Conservation (phyloP, 2,329 filamentous ascomycete species). For the Fusarium hainanense region DNA sequence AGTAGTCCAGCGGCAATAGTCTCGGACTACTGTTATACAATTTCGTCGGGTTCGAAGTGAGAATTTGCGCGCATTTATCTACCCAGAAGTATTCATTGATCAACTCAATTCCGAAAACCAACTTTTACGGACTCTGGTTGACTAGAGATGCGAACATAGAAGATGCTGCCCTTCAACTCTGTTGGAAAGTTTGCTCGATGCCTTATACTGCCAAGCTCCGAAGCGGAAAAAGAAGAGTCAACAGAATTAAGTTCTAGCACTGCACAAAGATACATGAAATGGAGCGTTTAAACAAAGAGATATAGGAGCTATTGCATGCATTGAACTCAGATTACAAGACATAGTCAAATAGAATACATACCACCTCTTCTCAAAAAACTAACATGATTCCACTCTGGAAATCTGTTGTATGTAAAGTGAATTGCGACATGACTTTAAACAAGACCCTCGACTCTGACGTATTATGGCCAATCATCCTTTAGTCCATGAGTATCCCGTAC, state of each 20-base stretch:
- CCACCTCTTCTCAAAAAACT: background rate
- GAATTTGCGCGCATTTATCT: background rate
- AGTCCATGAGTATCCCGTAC: background rate
- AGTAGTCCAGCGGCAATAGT: too few relatives aligned
- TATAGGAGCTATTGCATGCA: background rate
- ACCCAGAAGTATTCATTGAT: background rate
- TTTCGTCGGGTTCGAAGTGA: too few relatives aligned
- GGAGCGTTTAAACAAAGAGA: background rate
- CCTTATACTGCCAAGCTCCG: background rate
- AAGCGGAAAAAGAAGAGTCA: background rate
- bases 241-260: background rate
- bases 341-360: background rate
- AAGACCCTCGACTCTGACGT: background rate
- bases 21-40: too few relatives aligned
- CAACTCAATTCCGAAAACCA: fast-evolving
- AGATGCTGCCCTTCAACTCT: background rate
- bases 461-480: fast-evolving
- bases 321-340: background rate
- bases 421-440: background rate
- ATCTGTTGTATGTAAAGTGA: background rate
- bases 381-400: background rate
- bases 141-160: background rate
- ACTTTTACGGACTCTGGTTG: fast-evolving
- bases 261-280: background rate
- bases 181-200: background rate